A percentile compares a stretch with the other conserved stretches of the same genome.
These are phyloP conservation scores for Xylaria sp. DNA, from an alignment of 2,329 filamentous ascomycete species.

Conservation along the genomic window DNA sequence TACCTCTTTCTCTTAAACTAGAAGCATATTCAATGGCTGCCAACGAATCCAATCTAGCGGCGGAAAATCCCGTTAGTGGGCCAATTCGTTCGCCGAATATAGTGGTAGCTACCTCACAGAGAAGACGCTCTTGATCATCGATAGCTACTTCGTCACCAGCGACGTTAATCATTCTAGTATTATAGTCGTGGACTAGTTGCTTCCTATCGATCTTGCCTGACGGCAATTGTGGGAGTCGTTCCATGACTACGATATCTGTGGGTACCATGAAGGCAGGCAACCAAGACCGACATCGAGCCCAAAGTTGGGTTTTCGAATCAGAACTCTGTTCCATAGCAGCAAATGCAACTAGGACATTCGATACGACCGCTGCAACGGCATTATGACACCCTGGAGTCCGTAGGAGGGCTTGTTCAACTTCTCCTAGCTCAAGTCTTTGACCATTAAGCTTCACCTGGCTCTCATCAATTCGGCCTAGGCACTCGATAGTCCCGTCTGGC, in stretches of 20 bases:
- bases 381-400: slow-evolving; percentile 71
- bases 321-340: slow-evolving; percentile 65
- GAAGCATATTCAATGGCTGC: slow-evolving; percentile 67
- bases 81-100: slow-evolving; percentile 47
- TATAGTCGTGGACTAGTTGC: slow-evolving; percentile 67
- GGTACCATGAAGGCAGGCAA: slow-evolving; percentile 88
- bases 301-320: slow-evolving; percentile 58
- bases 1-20: slow-evolving; percentile 66
- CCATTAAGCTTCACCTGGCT: slow-evolving; percentile 90
- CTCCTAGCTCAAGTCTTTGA: slow-evolving; percentile 83
- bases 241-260: slow-evolving; percentile 72
- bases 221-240: slow-evolving; percentile 76
- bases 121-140: slow-evolving; percentile 50
- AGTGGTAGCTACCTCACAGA: slow-evolving; percentile 50
- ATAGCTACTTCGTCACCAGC: slow-evolving; percentile 37
- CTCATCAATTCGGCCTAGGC: slow-evolving; percentile 79
- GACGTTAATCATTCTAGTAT: not conserved
- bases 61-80: slow-evolving; percentile 48
- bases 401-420: slow-evolving; percentile 77
- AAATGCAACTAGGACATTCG: slow-evolving; percentile 78
- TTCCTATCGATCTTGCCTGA: slow-evolving; percentile 87
- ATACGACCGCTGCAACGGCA: slow-evolving; percentile 74
- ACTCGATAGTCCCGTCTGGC: slow-evolving; percentile 78
- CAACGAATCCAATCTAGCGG: slow-evolving; percentile 56
- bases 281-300: slow-evolving; percentile 75